These are phyloP conservation scores for Hysterangium stoloniferum DNA, from an alignment of 768 basidiomycete species.

Conservation along the genomic window DNA sequence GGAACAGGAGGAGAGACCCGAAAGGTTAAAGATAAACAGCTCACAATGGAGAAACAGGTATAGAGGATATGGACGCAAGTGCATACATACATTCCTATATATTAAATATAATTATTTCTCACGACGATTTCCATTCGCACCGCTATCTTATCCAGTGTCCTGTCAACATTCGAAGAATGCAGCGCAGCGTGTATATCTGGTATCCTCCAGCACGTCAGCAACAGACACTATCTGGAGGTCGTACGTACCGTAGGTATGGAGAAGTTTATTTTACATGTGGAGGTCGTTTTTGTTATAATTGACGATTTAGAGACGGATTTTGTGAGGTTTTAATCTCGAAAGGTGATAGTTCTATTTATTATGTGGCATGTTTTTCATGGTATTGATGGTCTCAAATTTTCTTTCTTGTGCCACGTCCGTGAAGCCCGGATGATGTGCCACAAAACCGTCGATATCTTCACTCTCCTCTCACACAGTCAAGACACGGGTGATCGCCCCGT, in stretches of 20 bases:
- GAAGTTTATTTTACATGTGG: constrained; percentile 96
- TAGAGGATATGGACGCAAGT: constrained; percentile 98
- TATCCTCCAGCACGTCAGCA: constrained; percentile 96
- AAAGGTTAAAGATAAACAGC: constrained; percentile 82
- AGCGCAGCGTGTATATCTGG: constrained; percentile 98
- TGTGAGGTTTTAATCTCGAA: constrained; percentile 66
- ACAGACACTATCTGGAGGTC: constrained; percentile 90
- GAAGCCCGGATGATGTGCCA: constrained; percentile 98
- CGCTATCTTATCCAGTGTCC: constrained; percentile 57
- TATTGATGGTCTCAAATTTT: constrained; percentile 31
- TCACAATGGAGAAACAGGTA: constrained; percentile 93
- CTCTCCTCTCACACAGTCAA: constrained; percentile 89
- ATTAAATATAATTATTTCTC: neutral
- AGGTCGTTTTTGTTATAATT: constrained; percentile 93
- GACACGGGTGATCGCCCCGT: constrained; percentile 83
- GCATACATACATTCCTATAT: neutral
- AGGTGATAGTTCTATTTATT: constrained; percentile 43
- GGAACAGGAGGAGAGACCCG: constrained; percentile 70
- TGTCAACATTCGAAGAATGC: constrained; percentile 98
- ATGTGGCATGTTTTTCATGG: neutral
- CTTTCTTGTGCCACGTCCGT: constrained; percentile 96
- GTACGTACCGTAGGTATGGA: constrained; percentile 99
- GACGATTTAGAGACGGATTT: constrained; percentile 94
- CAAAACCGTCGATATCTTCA: constrained; percentile 98
- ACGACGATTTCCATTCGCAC: neutral